phyloP scores from a whole-genome alignment of 2,329 filamentous ascomycete species.

The Boeremia lycopersici region DNA sequence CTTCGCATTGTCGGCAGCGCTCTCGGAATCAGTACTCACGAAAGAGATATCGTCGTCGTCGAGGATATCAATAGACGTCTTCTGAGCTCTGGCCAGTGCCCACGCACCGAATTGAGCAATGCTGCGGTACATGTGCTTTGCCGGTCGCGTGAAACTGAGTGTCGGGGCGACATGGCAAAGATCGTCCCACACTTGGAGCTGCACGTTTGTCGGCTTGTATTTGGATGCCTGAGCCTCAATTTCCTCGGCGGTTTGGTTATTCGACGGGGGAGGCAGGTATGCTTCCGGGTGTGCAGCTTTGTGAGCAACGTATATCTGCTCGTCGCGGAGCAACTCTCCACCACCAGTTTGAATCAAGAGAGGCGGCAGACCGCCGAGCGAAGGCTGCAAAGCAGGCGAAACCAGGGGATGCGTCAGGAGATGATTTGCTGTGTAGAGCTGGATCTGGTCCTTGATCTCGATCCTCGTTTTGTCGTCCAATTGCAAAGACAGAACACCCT shows the following conservation, averaged over 20 bases:
- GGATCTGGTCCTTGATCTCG: slow-evolving; percentile 87
- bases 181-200: slow-evolving; percentile 95
- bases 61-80: slow-evolving; percentile 77
- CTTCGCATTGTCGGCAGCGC: slow-evolving; percentile 19
- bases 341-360: slow-evolving; percentile 86
- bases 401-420: slow-evolving; percentile 86
- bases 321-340: slow-evolving; percentile 86
- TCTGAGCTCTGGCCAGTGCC: slow-evolving; percentile 83
- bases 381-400: slow-evolving; percentile 85
- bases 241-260: slow-evolving; percentile 56
- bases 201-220: slow-evolving; percentile 86
- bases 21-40: slow-evolving; percentile 64
- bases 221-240: slow-evolving; percentile 69
- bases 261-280: slow-evolving; percentile 66
- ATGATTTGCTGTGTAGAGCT: slow-evolving; percentile 84
- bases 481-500: slow-evolving; percentile 63
- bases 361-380: slow-evolving; percentile 86
- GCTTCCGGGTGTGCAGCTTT: slow-evolving; percentile 84
- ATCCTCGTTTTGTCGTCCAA: slow-evolving; percentile 67
- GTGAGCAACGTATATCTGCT: slow-evolving; percentile 94
- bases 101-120: slow-evolving; percentile 93
- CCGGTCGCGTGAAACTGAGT: slow-evolving; percentile 93
- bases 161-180: slow-evolving; percentile 91
- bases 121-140: slow-evolving; percentile 93
- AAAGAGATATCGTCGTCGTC: slow-evolving; percentile 79